Percentiles rank a stretch among this genome's conserved stretches.
Conservation (phyloP, 2,329 filamentous ascomycete genomes). For the Magnaporthiopsis poae region DNA sequence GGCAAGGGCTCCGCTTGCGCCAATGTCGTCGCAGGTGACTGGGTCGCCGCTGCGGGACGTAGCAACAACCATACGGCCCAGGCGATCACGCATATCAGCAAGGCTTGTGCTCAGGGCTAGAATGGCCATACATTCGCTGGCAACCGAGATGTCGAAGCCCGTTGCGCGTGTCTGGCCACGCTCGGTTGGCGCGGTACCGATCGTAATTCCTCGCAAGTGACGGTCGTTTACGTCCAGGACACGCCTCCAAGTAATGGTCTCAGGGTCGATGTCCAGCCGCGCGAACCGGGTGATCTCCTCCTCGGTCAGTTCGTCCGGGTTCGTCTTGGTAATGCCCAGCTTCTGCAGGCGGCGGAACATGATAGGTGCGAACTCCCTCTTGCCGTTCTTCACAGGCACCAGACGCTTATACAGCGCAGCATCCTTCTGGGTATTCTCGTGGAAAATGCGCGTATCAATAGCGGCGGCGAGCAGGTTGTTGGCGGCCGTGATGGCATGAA, state of each 20-base stretch:
- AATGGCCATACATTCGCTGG: constrained; percentile 97
- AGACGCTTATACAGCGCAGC: constrained; percentile 76
- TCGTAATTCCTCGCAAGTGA: constrained; percentile 77
- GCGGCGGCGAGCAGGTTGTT: constrained; percentile 95
- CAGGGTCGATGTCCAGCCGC: constrained; percentile 89
- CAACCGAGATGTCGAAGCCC: constrained; percentile 94
- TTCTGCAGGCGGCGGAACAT: constrained; percentile 93
- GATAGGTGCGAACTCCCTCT: constrained; percentile 73
- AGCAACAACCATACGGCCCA: constrained; percentile 91
- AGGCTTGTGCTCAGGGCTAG: constrained; percentile 84
- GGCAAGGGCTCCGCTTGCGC: constrained; percentile 80
- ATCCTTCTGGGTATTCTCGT: constrained; percentile 91
- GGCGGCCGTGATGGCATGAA: constrained; percentile 90
- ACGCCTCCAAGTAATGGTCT: constrained; percentile 93
- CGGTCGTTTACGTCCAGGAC: constrained; percentile 96
- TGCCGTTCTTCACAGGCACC: constrained; percentile 81
- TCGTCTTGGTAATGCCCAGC: constrained; percentile 88
- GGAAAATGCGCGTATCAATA: constrained; percentile 96
- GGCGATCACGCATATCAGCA: constrained; percentile 78
- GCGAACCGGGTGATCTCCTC: constrained; percentile 84
- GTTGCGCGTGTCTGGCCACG: constrained; percentile 81
- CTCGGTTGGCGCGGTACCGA: constrained; percentile 81
- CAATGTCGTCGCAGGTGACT: constrained; percentile 91
- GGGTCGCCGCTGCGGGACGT: constrained; percentile 77
- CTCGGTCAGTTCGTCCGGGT: constrained; percentile 79